A percentile compares a stretch with the other conserved stretches of the same genome.
Conservation (phyloP, 495 filamentous ascomycete species). For the Annulohypoxylon stygium region DNA sequence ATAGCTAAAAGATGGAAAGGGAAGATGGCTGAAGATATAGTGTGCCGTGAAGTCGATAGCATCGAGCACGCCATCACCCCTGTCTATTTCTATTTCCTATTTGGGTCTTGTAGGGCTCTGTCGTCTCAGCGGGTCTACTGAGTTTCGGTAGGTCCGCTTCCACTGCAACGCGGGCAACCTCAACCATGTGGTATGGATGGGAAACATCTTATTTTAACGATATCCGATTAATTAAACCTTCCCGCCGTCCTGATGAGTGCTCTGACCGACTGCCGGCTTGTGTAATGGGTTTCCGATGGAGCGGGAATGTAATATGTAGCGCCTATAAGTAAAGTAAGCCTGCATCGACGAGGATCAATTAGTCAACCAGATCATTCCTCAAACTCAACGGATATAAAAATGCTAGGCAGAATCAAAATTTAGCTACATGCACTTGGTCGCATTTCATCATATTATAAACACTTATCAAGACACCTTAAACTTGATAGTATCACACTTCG, state of each 20-base stretch:
- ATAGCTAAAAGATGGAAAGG: slow-evolving; percentile 17
- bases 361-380: neutral
- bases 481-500: neutral
- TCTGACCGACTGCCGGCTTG: neutral
- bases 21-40: slow-evolving; percentile 37
- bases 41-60: slow-evolving; percentile 31
- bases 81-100: slow-evolving; percentile 28
- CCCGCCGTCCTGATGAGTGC: neutral
- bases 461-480: neutral
- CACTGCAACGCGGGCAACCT: slow-evolving; percentile 13
- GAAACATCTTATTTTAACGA: neutral
- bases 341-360: neutral
- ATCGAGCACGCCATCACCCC: slow-evolving; percentile 44
- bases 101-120: slow-evolving; percentile 7
- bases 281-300: neutral
- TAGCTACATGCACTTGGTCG: neutral
- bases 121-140: neutral
- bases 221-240: neutral
- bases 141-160: slow-evolving; percentile 12
- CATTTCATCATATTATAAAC: neutral
- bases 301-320: neutral
- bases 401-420: neutral
- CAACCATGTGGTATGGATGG: too few relatives aligned
- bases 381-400: neutral
- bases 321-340: too few relatives aligned